Percentiles rank a stretch among this genome's conserved stretches.
phyloP scores from a whole-genome alignment of 257 asterid species.

The Verbena officinalis region DNA sequence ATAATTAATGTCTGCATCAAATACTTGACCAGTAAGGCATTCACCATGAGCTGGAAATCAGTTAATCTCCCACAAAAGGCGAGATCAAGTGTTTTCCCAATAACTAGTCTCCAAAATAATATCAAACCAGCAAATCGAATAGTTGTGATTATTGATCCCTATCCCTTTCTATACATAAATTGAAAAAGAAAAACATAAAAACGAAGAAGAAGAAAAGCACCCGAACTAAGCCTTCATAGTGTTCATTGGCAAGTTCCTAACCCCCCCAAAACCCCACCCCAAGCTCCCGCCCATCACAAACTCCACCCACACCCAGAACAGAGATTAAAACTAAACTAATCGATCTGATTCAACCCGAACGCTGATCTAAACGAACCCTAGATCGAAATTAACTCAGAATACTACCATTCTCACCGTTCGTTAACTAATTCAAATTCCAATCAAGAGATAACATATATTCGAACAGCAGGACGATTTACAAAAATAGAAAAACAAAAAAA shows the following conservation, averaged over 20 bases:
- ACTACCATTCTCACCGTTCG: slow-evolving; percentile 17
- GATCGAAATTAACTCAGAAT: slow-evolving; percentile 44
- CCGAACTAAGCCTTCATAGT: too few relatives aligned
- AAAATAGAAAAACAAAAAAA: background rate
- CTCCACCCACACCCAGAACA: background rate
- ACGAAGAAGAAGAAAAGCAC: too few relatives aligned
- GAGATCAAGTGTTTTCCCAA: slow-evolving; percentile 18
- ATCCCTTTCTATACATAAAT: slow-evolving; percentile 22
- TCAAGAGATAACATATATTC: slow-evolving; percentile 4
- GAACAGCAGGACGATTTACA: slow-evolving; percentile 6
- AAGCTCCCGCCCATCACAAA: too few relatives aligned
- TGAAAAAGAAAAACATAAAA: too few relatives aligned
- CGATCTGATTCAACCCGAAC: slow-evolving; percentile 35
- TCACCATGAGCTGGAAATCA: slow-evolving; percentile 11
- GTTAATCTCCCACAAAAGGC: slow-evolving; percentile 21
- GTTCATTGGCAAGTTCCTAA: too few relatives aligned
- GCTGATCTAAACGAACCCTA: slow-evolving; percentile 42
- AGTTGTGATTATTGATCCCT: slow-evolving; percentile 20
- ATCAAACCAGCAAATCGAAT: slow-evolving; percentile 24
- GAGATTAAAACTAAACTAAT: slow-evolving; percentile 22
- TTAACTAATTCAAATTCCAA: slow-evolving; percentile 22
- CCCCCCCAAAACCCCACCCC: too few relatives aligned
- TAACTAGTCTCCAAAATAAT: background rate
- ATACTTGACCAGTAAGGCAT: slow-evolving; percentile 4
- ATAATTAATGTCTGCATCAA: slow-evolving; percentile 10